Evolutionary conservation across 108 stramenopile genomes (phyloP).

Genomic region (Schizochytrium sp.): DNA sequence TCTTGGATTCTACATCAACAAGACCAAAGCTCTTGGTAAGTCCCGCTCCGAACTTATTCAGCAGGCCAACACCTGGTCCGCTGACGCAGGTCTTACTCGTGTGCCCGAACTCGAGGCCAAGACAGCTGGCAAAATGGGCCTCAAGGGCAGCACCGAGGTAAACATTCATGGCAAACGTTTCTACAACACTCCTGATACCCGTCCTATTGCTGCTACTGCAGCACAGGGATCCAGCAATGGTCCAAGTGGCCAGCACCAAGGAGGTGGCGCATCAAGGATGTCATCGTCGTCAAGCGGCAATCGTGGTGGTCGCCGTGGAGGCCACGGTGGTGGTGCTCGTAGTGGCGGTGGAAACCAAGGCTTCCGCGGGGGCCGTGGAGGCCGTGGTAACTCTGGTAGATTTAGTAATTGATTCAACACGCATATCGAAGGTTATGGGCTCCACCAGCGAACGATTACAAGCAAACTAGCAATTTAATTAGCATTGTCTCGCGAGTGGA

Average conservation of each 20-base stretch:
- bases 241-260: slow-evolving; percentile 38
- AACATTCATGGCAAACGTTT: slow-evolving; percentile 68
- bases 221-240: slow-evolving; percentile 31
- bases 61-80: slow-evolving; percentile 74
- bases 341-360: slow-evolving; percentile 37
- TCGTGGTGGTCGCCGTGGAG: slow-evolving; percentile 3
- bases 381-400: background rate
- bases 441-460: no score
- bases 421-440: background rate
- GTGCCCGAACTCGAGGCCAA: slow-evolving; percentile 80
- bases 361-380: slow-evolving; percentile 39
- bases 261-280: background rate
- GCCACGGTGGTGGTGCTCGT: background rate
- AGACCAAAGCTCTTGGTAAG: slow-evolving; percentile 73
- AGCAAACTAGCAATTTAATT: no score
- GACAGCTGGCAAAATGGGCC: slow-evolving; percentile 88
- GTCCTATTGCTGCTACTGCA: slow-evolving; percentile 58
- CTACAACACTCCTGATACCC: slow-evolving; percentile 63
- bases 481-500: no score
- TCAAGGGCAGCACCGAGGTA: slow-evolving; percentile 81
- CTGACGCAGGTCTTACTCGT: slow-evolving; percentile 75
- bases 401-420: background rate
- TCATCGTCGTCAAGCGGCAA: background rate
- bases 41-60: slow-evolving; percentile 70
- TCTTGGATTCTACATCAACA: slow-evolving; percentile 88